Conservation (phyloP, 2,329 filamentous ascomycete genomes). For the Alternaria novae-zelandiae region DNA sequence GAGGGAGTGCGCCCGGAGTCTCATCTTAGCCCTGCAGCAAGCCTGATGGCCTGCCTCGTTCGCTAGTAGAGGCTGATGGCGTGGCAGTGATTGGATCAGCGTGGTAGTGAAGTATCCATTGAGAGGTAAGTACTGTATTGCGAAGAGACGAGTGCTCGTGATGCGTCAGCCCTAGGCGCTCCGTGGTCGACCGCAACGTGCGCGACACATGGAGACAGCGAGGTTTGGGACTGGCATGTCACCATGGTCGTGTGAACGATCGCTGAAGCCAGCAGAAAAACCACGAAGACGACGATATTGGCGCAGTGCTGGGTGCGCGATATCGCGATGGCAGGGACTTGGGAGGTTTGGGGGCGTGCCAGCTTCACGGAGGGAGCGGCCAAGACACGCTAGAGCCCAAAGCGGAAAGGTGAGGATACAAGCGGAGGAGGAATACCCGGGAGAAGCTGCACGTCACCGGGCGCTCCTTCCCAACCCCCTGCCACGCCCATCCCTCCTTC, state of each 20-base stretch:
- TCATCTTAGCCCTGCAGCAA: conserved; percentile 37
- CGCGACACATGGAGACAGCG: conserved; percentile 41
- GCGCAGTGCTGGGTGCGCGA: conserved; percentile 17
- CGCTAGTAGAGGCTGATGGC: conserved; percentile 17
- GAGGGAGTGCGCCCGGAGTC: conserved; percentile 26
- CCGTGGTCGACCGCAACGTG: conserved; percentile 43
- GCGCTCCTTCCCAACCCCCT: conserved; percentile 30
- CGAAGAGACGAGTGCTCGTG: conserved; percentile 28
- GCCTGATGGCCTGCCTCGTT: conserved; percentile 24
- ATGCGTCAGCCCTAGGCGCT: conserved; percentile 36
- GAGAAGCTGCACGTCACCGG: conserved; percentile 45
- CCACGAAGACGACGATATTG: conserved; percentile 4
- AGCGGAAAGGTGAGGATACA: conserved; percentile 25
- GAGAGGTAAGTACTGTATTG: conserved; percentile 45
- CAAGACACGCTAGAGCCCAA: conserved; percentile 25
- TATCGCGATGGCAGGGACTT: conserved; percentile 22
- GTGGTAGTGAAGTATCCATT: conserved; percentile 22
- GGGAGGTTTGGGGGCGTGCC: conserved; percentile 20
- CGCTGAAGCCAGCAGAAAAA: conserved; percentile 27
- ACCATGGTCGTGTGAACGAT: conserved; percentile 35
- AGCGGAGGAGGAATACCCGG: conserved; percentile 36
- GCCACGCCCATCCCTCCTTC: conserved; percentile 23
- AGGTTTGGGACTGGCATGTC: conserved; percentile 34
- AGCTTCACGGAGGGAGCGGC: conserved; percentile 26
- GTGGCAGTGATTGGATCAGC: conserved; percentile 24